Conservation (phyloP, 306 rosid genomes). For the Gleditsia sinensis region DNA sequence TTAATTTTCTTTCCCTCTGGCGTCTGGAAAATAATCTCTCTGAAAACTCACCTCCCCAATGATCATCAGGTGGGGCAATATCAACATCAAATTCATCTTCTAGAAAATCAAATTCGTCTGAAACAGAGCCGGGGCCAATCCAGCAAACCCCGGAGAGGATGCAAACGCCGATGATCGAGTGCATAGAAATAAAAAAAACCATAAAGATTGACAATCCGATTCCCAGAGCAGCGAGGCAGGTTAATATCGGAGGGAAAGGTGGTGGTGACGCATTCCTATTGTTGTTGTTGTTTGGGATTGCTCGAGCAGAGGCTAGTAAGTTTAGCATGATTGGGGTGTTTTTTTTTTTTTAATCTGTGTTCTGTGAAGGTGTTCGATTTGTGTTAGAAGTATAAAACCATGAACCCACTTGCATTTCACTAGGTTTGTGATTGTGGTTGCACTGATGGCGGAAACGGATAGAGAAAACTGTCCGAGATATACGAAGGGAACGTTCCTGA, state of each 20-base stretch:
- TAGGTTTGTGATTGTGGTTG: not conserved
- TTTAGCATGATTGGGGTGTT: not conserved
- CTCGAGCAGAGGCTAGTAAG: not conserved
- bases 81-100: too few species aligned
- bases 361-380: too few species aligned
- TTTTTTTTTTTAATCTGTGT: not conserved
- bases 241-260: slow-evolving; percentile 8
- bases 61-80: too few species aligned
- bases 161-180: not conserved
- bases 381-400: not conserved
- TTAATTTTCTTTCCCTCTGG: not conserved
- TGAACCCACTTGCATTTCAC: not conserved
- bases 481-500: too few species aligned
- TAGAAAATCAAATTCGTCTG: too few species aligned
- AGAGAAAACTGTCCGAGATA: too few species aligned
- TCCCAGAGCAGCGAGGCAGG: slow-evolving; percentile 19
- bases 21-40: too few species aligned
- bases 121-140: not conserved
- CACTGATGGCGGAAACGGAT: not conserved
- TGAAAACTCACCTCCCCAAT: too few species aligned
- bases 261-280: not conserved
- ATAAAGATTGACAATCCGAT: not conserved
- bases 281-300: slow-evolving; percentile 15
- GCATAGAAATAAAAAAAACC: not conserved
- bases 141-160: not conserved